A percentile compares a stretch with the other conserved stretches of the same genome.
Evolutionary conservation across 2,329 filamentous ascomycete species (phyloP).

Genomic region (Alternaria solani): DNA sequence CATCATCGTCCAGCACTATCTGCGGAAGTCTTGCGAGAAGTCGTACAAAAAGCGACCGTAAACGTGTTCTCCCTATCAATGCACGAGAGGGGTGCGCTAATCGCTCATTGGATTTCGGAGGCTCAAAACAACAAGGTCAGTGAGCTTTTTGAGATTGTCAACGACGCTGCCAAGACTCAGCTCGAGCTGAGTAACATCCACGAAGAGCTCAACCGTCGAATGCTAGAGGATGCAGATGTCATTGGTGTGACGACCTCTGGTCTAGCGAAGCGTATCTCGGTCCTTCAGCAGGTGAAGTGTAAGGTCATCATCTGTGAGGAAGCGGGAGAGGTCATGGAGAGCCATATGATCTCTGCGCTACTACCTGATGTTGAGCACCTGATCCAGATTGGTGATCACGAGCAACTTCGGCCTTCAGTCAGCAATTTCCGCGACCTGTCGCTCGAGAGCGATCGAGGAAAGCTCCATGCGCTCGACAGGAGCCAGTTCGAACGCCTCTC

Average conservation of each 20-base stretch:
- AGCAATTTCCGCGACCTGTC: conserved; percentile 62
- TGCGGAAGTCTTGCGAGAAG: neutral
- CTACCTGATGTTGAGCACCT: conserved; percentile 67
- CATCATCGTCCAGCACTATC: neutral
- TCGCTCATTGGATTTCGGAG: conserved; percentile 27
- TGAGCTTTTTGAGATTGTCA: conserved; percentile 24
- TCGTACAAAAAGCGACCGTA: conserved; percentile 16
- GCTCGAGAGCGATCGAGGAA: conserved; percentile 59
- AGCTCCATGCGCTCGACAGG: conserved; percentile 63
- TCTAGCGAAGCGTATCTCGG: conserved; percentile 62
- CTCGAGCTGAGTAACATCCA: conserved; percentile 31
- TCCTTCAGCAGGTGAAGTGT: conserved; percentile 59
- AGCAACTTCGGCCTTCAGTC: conserved; percentile 67
- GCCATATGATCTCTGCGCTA: conserved; percentile 67
- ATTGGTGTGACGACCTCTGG: conserved; percentile 69
- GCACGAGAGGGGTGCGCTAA: conserved; percentile 20
- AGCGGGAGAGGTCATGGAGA: conserved; percentile 72
- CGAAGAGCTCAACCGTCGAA: conserved; percentile 52
- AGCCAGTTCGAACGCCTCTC: conserved; percentile 69
- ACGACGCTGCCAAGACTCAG: conserved; percentile 18
- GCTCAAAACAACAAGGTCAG: conserved; percentile 18
- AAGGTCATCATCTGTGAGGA: conserved; percentile 73
- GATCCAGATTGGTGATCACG: conserved; percentile 71
- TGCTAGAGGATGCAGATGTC: conserved; percentile 57
- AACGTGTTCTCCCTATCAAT: conserved; percentile 20